Base-by-base conservation (phyloP, 2,329 filamentous ascomycete species). In the Penicillium brevicompactum region DNA sequence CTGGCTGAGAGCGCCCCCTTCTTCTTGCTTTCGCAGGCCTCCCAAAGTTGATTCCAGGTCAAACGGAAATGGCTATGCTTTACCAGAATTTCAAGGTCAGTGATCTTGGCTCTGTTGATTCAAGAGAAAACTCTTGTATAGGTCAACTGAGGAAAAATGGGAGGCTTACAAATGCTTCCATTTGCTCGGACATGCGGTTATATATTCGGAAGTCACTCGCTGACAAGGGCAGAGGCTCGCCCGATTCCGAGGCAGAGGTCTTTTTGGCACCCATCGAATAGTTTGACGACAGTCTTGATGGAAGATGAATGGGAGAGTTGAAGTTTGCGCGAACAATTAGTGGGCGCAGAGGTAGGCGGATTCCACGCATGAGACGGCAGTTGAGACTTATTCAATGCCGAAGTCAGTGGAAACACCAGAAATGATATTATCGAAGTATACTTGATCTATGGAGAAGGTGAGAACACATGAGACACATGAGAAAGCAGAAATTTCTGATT, bases 31-130 rank as follows among this genome's bases (percentile, higher is more conserved):
- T 77, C 78, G 67, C 87, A 89, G 22, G 90, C 86, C 3, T 76
- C 78, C 77, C 89, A 87, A 51, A 96, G 79, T 22, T 84, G 73
- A 50, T 83, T 89, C 90, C 90, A 96, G 3, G 83, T 83, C 42
- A 81, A 76, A 22, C 89, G 88, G 79, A 94, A 94, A 76, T 89
- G 83, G 64, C 86, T 85, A 76, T 94, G 90, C 87, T 90, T 62
- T n/a, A 37, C 31, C 1, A n/a, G n/a, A 6, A 27, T 27, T 27
- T 8, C 24, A 27, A 27, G 24, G 24, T 27, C 8, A 27, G 24
- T 27, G 5, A 27, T 8, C 24, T 27, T 27, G 5, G 4, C 8
- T 27, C 4, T 27, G 5, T 27, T 27, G 24, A 27, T 27, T 27
- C 24, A 27, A 27, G 5, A 27, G 24, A 27, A 27, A 8, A 27